These are phyloP conservation scores for Chenopodium suecicum DNA, from an alignment of 148 eudicot species.

Conservation along the genomic window DNA sequence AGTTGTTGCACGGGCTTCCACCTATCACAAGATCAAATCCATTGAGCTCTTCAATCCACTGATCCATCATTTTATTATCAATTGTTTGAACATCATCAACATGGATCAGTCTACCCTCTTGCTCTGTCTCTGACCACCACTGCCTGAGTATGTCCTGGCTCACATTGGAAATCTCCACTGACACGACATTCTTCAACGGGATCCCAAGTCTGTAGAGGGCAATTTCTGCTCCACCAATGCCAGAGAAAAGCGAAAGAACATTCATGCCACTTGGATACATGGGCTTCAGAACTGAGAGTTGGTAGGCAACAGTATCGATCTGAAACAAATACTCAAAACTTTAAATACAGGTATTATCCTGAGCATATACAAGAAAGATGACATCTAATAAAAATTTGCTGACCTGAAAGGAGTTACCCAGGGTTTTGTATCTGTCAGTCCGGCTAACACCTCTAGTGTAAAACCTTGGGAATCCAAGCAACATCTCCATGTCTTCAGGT, in stretches of 20 bases:
- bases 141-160: slow-evolving; percentile 17
- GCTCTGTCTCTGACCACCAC: slow-evolving; percentile 45
- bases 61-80: background rate
- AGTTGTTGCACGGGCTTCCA: slow-evolving; percentile 53
- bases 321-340: background rate
- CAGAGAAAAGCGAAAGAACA: slow-evolving; percentile 47
- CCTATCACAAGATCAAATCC: slow-evolving; percentile 49
- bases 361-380: too few species aligned
- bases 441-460: slow-evolving; percentile 29
- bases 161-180: slow-evolving; percentile 31
- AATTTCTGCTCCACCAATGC: slow-evolving; percentile 51
- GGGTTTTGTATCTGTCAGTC: slow-evolving; percentile 29
- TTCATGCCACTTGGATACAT: slow-evolving; percentile 39
- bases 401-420: slow-evolving; percentile 38
- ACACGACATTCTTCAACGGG: slow-evolving; percentile 40
- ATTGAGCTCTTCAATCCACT: slow-evolving; percentile 20
- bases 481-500: slow-evolving; percentile 31
- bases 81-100: slow-evolving; percentile 31
- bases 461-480: slow-evolving; percentile 24
- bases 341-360: too few species aligned
- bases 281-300: slow-evolving; percentile 33
- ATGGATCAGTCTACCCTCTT: slow-evolving; percentile 32
- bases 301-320: slow-evolving; percentile 36
- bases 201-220: slow-evolving; percentile 43
- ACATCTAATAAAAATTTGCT: slow-evolving; percentile 5